These are phyloP conservation scores for Lobosporangium transversale DNA, from an alignment of 192 early-diverging fungal species.

Conservation along the genomic window DNA sequence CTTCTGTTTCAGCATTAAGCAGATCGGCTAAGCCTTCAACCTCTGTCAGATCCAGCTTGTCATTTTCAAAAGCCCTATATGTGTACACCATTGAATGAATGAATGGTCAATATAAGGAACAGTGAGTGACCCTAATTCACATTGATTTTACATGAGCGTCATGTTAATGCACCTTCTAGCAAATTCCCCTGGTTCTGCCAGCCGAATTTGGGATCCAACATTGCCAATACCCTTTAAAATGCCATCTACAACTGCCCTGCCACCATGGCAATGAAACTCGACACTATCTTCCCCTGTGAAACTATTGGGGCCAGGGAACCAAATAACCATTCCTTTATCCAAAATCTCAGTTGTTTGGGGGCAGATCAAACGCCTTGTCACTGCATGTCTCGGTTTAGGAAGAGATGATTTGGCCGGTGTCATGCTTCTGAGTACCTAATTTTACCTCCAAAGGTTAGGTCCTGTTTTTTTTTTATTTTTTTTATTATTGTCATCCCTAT, in stretches of 20 bases:
- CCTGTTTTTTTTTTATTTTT: too few species aligned
- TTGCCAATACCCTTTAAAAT: conserved; percentile 62
- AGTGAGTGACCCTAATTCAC: not conserved
- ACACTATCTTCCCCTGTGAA: conserved; percentile 82
- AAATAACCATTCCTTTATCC: conserved; percentile 69
- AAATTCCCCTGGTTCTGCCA: conserved; percentile 83
- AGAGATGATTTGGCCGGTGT: conserved; percentile 22
- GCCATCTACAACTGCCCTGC: conserved; percentile 70
- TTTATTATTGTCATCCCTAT: too few species aligned
- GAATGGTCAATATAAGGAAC: not conserved
- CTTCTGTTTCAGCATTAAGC: conserved; percentile 83
- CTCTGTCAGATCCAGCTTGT: conserved; percentile 77
- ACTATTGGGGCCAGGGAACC: conserved; percentile 71
- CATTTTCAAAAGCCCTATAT: conserved; percentile 73
- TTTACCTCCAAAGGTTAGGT: too few species aligned
- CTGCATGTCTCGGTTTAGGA: conserved; percentile 56
- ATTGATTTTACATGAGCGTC: too few species aligned
- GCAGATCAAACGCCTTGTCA: conserved; percentile 56
- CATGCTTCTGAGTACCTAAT: conserved; percentile 37
- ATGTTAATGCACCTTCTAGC: conserved; percentile 67
- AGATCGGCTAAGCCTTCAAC: conserved; percentile 79
- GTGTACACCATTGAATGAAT: not conserved
- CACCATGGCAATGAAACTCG: conserved; percentile 82
- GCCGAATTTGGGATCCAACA: conserved; percentile 57
- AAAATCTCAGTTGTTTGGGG: conserved; percentile 56